These are phyloP conservation scores for Obba rivulosa DNA, from an alignment of 768 basidiomycete genomes.

Conservation along the genomic window DNA sequence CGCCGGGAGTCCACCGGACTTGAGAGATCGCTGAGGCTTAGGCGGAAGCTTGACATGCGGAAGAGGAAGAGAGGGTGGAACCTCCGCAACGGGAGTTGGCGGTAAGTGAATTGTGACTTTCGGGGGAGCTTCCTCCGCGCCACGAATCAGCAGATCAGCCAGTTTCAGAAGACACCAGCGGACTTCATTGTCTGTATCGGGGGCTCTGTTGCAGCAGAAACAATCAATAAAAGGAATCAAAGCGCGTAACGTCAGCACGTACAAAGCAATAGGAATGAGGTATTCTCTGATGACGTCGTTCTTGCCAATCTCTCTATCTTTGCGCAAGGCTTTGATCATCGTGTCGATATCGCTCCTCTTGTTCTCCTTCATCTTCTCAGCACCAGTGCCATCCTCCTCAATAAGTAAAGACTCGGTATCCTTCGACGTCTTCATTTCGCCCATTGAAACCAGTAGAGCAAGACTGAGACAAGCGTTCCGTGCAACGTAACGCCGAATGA, in stretches of 20 bases:
- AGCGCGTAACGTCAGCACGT: not conserved
- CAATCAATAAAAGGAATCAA: not conserved
- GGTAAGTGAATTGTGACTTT: conserved; percentile 83
- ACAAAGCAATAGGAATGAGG: conserved; percentile 81
- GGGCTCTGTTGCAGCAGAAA: conserved; percentile 39
- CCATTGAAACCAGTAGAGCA: conserved; percentile 80
- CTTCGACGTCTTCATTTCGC: conserved; percentile 81
- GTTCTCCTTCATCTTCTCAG: conserved; percentile 65
- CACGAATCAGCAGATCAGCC: conserved; percentile 82
- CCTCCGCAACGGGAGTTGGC: conserved; percentile 65
- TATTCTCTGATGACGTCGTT: conserved; percentile 74
- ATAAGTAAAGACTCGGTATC: conserved; percentile 76
- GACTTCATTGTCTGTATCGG: conserved; percentile 80
- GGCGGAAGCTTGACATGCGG: conserved; percentile 47
- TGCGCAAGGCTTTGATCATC: conserved; percentile 82
- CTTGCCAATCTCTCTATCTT: conserved; percentile 81
- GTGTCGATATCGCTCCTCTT: conserved; percentile 81
- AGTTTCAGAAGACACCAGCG: conserved; percentile 90
- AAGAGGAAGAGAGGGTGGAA: conserved; percentile 39
- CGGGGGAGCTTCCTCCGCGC: conserved; percentile 77
- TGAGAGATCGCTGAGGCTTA: conserved; percentile 34
- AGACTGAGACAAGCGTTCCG: conserved; percentile 82
- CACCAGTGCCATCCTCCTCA: conserved; percentile 77
- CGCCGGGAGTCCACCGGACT: conserved; percentile 28
- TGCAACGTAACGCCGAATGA: conserved; percentile 83